Base-by-base conservation (phyloP, 2,329 filamentous ascomycete genomes). In the Pyricularia sp. region DNA sequence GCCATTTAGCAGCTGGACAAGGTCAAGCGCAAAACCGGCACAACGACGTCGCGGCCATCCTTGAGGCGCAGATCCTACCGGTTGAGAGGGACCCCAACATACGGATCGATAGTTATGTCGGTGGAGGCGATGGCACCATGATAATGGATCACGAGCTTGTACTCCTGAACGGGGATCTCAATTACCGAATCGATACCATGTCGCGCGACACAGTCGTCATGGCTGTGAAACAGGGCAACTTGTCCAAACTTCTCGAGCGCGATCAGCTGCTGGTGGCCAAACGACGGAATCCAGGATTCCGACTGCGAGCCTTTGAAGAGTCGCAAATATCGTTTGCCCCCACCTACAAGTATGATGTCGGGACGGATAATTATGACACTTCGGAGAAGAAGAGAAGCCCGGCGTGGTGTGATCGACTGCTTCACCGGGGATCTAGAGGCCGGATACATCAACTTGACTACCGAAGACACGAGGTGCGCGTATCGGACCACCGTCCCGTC, bases 301-400 rank as follows among this genome's bases (percentile, higher is more conserved):
- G 92, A 31, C 85, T 99, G 5, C 89, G 94, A 25, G 90, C 92
- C 0, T 98, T 99, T 78, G 89, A 90, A n/a, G 95, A 99, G 79
- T 84, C 90, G 69, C 92, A 91, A 0, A 97, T 99, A 74, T 90
- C 88, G 0, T 99, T 99, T 77, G 90, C 93, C 9, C 95, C 95
- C 0, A 99, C 95, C 0, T 99, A 99, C 83, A 99, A 99, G 78
- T 99, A 99, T 78, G 95, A 99, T 74, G 93, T 98, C 0, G 94
- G 94, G 20, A 96, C 93, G 0, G 94, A 98, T 76, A 91, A 88
- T 7, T 99, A 98, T 78, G 95, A 99, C 77, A 91, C 92, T 0
- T 94, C 92, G 74, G 95, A 99, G 78, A 99, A 99, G 84, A 92
- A 92, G 78, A 88, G 95, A 66, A 91, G 92, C 26, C 95, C 95